Evolutionary conservation across 768 basidiomycete species (phyloP).

Genomic region (Phylloporus sp.): DNA sequence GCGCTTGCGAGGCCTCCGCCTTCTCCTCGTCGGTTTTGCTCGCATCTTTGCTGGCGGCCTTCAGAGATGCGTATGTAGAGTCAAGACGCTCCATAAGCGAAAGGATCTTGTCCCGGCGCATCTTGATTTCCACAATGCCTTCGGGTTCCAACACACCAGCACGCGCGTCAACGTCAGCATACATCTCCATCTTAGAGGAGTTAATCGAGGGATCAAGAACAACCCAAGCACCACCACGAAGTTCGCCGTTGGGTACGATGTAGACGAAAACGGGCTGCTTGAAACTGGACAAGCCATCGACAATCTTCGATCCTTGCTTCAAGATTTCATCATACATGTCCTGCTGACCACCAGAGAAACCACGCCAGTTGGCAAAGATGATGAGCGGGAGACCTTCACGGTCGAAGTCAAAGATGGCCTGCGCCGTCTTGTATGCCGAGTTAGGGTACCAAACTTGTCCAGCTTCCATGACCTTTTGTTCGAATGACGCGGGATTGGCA

Average conservation of each 20-base stretch:
- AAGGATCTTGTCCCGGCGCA: constrained; percentile 91
- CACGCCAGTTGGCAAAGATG: constrained; percentile 99
- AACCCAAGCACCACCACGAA: constrained; percentile 99
- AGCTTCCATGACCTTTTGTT: constrained; percentile 98
- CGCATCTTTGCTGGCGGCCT: constrained; percentile 72
- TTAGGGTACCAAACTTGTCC: constrained; percentile 99
- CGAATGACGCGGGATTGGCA: constrained; percentile 93
- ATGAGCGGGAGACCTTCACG: constrained; percentile 95
- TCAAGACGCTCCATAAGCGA: constrained; percentile 93
- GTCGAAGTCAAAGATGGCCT: constrained; percentile 98
- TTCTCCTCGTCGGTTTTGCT: constrained; percentile 72
- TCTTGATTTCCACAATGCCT: constrained; percentile 96
- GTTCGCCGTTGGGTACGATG: constrained; percentile 96
- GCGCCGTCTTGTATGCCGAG: constrained; percentile 98
- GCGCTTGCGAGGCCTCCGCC: constrained; percentile 57
- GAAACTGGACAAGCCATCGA: constrained; percentile 95
- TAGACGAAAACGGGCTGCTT: constrained; percentile 98
- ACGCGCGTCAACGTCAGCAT: constrained; percentile 91
- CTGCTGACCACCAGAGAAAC: constrained; percentile 99
- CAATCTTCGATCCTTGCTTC: constrained; percentile 97
- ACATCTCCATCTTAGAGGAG: constrained; percentile 98
- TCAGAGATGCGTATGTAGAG: constrained; percentile 70
- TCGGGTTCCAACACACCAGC: constrained; percentile 97
- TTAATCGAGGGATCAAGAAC: constrained; percentile 98
- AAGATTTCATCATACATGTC: constrained; percentile 98